These are phyloP conservation scores for Kodamaea fukazawae DNA, from an alignment of 805 yeast genomes.

Conservation along the genomic window DNA sequence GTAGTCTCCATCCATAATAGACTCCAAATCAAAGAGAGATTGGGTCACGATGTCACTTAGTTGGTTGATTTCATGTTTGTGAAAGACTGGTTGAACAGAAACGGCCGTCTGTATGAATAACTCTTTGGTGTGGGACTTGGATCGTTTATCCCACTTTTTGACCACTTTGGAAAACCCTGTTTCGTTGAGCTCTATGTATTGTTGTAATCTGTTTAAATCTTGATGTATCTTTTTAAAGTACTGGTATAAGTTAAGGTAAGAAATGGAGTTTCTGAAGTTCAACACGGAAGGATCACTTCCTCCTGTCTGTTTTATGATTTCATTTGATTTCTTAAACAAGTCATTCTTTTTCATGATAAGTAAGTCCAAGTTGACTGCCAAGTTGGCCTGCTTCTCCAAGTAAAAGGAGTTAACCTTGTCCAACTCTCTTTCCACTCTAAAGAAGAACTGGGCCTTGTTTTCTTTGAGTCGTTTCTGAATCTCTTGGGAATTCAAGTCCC, in stretches of 20 bases:
- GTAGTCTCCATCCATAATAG: slow-evolving; percentile 45
- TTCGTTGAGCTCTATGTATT: slow-evolving; percentile 90
- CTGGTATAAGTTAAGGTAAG: slow-evolving; percentile 79
- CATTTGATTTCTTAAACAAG: slow-evolving; percentile 29
- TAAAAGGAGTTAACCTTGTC: slow-evolving; percentile 95
- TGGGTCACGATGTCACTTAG: slow-evolving; percentile 74
- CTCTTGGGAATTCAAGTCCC: slow-evolving; percentile 25
- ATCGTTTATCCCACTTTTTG: slow-evolving; percentile 97
- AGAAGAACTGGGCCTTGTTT: slow-evolving; percentile 85
- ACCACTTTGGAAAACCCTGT: slow-evolving; percentile 94
- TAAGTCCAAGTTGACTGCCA: slow-evolving; percentile 74
- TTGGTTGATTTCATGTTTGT: slow-evolving; percentile 79
- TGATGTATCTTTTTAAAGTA: slow-evolving; percentile 87
- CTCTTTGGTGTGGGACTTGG: slow-evolving; percentile 92
- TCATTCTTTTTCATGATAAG: slow-evolving; percentile 68
- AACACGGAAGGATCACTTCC: slow-evolving; percentile 5
- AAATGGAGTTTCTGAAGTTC: slow-evolving; percentile 63
- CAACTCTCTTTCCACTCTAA: slow-evolving; percentile 87
- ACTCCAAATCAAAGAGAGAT: slow-evolving; percentile 71
- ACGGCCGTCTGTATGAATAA: slow-evolving; percentile 88
- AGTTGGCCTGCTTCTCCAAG: slow-evolving; percentile 84
- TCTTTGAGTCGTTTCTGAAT: slow-evolving; percentile 62
- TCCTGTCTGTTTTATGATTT: slow-evolving; percentile 4
- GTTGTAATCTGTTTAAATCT: slow-evolving; percentile 85
- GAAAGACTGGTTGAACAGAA: slow-evolving; percentile 94